These are phyloP conservation scores for Plasmopara viticola DNA, from an alignment of 352 stramenopile species.

Conservation along the genomic window DNA sequence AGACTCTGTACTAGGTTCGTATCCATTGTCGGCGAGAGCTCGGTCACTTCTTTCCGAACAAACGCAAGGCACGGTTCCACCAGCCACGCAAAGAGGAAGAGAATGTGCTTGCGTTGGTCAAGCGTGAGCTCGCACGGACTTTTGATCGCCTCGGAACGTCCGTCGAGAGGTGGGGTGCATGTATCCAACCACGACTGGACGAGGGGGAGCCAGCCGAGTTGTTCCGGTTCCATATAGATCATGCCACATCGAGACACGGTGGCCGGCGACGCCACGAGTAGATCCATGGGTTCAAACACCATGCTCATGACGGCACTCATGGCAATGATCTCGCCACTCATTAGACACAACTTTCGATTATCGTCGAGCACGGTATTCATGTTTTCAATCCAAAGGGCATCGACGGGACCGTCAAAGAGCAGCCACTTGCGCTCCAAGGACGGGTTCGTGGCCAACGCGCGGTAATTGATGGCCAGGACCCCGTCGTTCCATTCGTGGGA, in stretches of 20 bases:
- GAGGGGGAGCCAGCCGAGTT: conserved; percentile 86
- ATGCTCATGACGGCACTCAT: conserved; percentile 94
- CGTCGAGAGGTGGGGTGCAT: conserved; percentile 37
- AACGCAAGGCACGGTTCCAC: conserved; percentile 88
- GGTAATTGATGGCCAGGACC: conserved; percentile 91
- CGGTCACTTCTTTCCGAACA: conserved; percentile 79
- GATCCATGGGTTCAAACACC: conserved; percentile 94
- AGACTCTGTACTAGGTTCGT: conserved; percentile 87
- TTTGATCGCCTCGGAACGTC: conserved; percentile 9
- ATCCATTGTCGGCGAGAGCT: conserved; percentile 86
- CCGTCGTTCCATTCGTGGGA: conserved; percentile 94
- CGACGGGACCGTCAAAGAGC: conserved; percentile 90
- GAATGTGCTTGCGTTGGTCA: conserved; percentile 65
- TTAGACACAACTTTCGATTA: conserved; percentile 92
- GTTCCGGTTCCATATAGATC: conserved; percentile 93
- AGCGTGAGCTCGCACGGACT: conserved; percentile 68
- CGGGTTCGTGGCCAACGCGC: conserved; percentile 69
- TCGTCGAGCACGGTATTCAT: conserved; percentile 95
- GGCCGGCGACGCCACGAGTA: conserved; percentile 89
- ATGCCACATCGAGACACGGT: conserved; percentile 92
- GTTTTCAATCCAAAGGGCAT: conserved; percentile 94
- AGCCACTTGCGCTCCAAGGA: conserved; percentile 88
- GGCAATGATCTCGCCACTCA: conserved; percentile 92
- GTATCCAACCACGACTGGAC: conserved; percentile 90
- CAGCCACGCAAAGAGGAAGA: conserved; percentile 81